phyloP scores from a whole-genome alignment of 225 moss, liverwort and hornwort genomes.

The Pleurozium schreberi region DNA sequence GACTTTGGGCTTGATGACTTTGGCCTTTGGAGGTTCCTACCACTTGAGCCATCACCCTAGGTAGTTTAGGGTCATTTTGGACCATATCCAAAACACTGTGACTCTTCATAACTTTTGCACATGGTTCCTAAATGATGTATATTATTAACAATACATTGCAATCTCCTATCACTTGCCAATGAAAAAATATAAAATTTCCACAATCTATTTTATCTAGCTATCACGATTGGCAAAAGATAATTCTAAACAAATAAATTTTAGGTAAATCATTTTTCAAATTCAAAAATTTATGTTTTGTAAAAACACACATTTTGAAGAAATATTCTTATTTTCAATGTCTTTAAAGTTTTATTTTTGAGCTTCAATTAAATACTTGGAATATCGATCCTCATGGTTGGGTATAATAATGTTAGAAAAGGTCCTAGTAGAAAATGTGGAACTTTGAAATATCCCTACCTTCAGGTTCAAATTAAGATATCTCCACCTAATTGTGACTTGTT shows the following conservation, averaged over 20 bases:
- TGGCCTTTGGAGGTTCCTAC: too few relatives aligned
- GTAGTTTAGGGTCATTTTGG: too few relatives aligned
- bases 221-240: fast-evolving
- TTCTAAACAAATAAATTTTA: background rate
- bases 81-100: background rate
- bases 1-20: too few relatives aligned
- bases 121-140: background rate
- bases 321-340: too few relatives aligned
- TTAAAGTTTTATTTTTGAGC: background rate
- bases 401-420: background rate
- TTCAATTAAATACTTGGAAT: background rate
- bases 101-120: background rate
- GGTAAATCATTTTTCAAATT: background rate
- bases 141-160: background rate
- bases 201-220: fast-evolving
- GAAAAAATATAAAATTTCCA: background rate
- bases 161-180: background rate
- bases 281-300: background rate
- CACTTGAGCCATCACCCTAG: too few relatives aligned
- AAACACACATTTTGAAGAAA: fast-evolving
- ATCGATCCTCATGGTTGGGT: fast-evolving
- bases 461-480: background rate
- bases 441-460: background rate
- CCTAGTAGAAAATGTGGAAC: background rate
- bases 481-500: background rate